Conservation (phyloP, 352 stramenopile species). For the Pythium grandisporangium region DNA sequence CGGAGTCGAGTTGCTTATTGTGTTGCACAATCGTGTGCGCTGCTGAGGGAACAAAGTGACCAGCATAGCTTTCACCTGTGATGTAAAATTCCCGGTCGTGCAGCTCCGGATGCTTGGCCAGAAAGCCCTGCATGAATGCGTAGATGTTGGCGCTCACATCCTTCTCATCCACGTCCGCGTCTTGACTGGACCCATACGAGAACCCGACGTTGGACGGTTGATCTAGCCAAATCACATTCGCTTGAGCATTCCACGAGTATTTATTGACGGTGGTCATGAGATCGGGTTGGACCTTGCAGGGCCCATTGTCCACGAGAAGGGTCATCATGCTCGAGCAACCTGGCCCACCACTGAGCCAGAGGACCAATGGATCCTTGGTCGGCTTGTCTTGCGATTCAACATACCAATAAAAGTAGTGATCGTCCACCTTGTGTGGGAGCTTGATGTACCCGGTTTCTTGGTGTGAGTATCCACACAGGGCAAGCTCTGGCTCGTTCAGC, state of each 20-base stretch:
- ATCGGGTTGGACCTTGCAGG: slow-evolving; percentile 38
- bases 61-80: slow-evolving; percentile 58
- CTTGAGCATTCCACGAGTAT: slow-evolving; percentile 51
- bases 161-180: slow-evolving; percentile 38
- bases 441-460: slow-evolving; percentile 29
- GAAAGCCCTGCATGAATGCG: slow-evolving; percentile 65
- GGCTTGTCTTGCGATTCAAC: slow-evolving; percentile 22
- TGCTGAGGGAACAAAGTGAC: slow-evolving; percentile 53
- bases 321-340: slow-evolving; percentile 52
- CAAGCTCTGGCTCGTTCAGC: not conserved
- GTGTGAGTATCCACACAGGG: not conserved
- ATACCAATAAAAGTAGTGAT: slow-evolving; percentile 53
- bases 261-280: slow-evolving; percentile 34
- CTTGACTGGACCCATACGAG: slow-evolving; percentile 30
- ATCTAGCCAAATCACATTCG: slow-evolving; percentile 72
- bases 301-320: slow-evolving; percentile 51
- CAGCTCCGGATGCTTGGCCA: slow-evolving; percentile 38
- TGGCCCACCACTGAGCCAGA: slow-evolving; percentile 60
- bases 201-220: slow-evolving; percentile 58
- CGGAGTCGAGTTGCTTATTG: slow-evolving; percentile 4
- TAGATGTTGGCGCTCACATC: slow-evolving; percentile 60
- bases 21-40: slow-evolving; percentile 29
- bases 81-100: slow-evolving; percentile 40
- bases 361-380: slow-evolving; percentile 34
- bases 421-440: slow-evolving; percentile 29